phyloP scores from a whole-genome alignment of 2,329 filamentous ascomycete species.

The Ceratocystis eucalypticola region DNA sequence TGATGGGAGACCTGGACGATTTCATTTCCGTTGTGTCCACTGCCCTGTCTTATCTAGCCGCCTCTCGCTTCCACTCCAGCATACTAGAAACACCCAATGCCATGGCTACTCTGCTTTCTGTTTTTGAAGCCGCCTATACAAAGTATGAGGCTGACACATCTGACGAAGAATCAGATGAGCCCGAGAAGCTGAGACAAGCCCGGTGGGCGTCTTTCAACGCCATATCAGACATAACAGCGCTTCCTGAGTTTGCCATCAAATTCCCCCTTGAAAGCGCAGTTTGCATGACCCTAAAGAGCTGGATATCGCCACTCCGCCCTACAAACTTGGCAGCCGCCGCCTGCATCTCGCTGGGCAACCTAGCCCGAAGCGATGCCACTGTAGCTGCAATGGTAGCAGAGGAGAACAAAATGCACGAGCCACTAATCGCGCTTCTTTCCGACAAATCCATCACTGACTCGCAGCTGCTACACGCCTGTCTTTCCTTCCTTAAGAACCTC shows the following conservation, averaged over 20 bases:
- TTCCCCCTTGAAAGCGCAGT: conserved; percentile 33
- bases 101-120: conserved; percentile 33
- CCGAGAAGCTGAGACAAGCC: conserved; percentile 32
- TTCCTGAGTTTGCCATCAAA: conserved; percentile 32
- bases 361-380: conserved; percentile 44
- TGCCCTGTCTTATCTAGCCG: conserved; percentile 42
- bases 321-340: conserved; percentile 40
- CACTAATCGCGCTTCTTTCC: conserved; percentile 34
- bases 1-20: conserved; percentile 38
- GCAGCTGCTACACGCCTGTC: conserved; percentile 42
- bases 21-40: conserved; percentile 40
- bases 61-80: conserved; percentile 37
- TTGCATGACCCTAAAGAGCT: conserved; percentile 32
- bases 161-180: conserved; percentile 33
- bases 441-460: conserved; percentile 30
- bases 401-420: conserved; percentile 29
- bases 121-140: conserved; percentile 36
- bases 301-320: conserved; percentile 31
- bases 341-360: conserved; percentile 48
- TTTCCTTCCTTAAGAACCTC: conserved; percentile 52
- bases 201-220: conserved; percentile 25
- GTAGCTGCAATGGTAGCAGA: conserved; percentile 37
- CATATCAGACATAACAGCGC: conserved; percentile 40
- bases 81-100: conserved; percentile 30
- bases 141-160: conserved; percentile 29